Percentiles rank a stretch among this genome's conserved stretches.
phyloP scores from a whole-genome alignment of 1,284 basidiomycete genomes.

The Leucoagaricus sp. region DNA sequence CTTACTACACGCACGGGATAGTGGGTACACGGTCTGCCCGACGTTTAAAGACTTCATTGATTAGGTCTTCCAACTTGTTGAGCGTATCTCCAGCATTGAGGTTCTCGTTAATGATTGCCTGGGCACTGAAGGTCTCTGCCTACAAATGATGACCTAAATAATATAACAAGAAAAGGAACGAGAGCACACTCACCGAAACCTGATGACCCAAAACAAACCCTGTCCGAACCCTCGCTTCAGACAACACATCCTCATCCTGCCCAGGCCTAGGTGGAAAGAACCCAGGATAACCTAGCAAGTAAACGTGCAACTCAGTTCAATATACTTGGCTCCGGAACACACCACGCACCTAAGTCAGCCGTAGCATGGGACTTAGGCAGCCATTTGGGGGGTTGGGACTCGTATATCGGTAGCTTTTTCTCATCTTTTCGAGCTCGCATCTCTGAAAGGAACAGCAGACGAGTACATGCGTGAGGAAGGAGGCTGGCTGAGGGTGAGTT shows the following conservation, averaged over 20 bases:
- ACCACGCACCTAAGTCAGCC: conserved; percentile 62
- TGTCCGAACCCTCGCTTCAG: conserved; percentile 75
- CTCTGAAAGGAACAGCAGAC: conserved; percentile 13
- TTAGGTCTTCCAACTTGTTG: conserved; percentile 72
- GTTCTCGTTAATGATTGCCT: conserved; percentile 51
- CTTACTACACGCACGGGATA: conserved; percentile 57
- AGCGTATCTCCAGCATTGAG: conserved; percentile 58
- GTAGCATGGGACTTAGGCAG: conserved; percentile 62
- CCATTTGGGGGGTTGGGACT: conserved; percentile 72
- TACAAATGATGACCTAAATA: conserved; percentile 12
- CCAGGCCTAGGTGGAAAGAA: conserved; percentile 83
- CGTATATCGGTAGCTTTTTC: conserved; percentile 51
- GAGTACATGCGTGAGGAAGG: conserved; percentile 19
- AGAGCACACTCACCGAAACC: conserved; percentile 56
- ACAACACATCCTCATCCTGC: conserved; percentile 85
- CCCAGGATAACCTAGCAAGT: conserved; percentile 72
- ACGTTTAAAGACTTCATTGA: conserved; percentile 77
- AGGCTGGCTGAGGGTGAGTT: neutral
- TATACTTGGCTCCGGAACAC: conserved; percentile 15
- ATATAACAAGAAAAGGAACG: neutral
- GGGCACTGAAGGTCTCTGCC: conserved; percentile 70
- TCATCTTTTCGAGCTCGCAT: conserved; percentile 37
- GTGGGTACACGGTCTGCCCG: conserved; percentile 54
- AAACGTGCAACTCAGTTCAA: neutral
- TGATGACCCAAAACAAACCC: conserved; percentile 67